phyloP scores from a whole-genome alignment of 495 filamentous ascomycete genomes.

The Aspergillus conjunctus region DNA sequence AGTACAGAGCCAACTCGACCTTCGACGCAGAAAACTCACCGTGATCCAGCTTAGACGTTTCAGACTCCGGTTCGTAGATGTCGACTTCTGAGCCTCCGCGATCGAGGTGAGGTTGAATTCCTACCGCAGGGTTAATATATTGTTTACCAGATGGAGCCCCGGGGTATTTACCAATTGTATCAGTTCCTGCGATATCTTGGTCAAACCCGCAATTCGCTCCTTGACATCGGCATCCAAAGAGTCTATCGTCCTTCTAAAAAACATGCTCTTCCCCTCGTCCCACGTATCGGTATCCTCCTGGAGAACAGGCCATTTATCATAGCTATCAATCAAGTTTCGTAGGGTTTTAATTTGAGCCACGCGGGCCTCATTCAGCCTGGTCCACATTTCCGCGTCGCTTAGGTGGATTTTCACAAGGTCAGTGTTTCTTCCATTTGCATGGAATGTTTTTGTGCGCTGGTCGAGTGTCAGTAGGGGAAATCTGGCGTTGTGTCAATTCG shows the following conservation, averaged over 20 bases:
- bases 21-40: not conserved
- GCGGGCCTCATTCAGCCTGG: not conserved
- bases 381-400: slow-evolving; percentile 6
- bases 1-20: not conserved
- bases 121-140: not conserved
- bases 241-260: not conserved
- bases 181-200: not conserved
- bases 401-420: slow-evolving; percentile 1
- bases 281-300: not conserved
- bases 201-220: not conserved
- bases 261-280: not conserved
- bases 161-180: not conserved
- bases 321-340: not conserved
- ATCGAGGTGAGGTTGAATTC: slow-evolving; percentile 4
- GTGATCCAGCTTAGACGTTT: slow-evolving; percentile 5
- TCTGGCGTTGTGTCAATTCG: not conserved
- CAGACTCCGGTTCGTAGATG: slow-evolving; percentile 1
- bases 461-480: not conserved
- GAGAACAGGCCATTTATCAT: slow-evolving; percentile 3
- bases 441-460: slow-evolving; percentile 1
- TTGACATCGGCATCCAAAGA: not conserved
- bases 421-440: slow-evolving; percentile 5
- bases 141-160: not conserved
- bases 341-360: not conserved
- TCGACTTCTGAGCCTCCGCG: not conserved